Evolutionary conservation across 352 stramenopile species (phyloP).

Genomic region (Phytophthora boehmeriae): DNA sequence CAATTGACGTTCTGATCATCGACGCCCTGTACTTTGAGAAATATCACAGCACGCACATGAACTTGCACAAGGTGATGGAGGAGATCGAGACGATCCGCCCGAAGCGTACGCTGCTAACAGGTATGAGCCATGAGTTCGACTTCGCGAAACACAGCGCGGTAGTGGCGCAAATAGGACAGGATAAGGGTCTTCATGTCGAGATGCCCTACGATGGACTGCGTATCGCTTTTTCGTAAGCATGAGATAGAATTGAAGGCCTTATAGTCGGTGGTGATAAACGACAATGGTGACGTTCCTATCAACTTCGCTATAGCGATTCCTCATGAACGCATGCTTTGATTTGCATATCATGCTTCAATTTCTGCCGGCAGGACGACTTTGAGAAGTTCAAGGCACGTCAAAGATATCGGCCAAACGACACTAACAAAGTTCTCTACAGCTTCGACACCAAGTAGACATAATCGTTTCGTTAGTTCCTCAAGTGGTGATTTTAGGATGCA

Average conservation of each 20-base stretch:
- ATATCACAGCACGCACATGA: slow-evolving; percentile 89
- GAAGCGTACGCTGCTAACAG: slow-evolving; percentile 77
- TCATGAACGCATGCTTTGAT: too few relatives aligned
- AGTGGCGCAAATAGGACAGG: slow-evolving; percentile 48
- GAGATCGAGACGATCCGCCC: slow-evolving; percentile 71
- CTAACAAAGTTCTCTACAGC: slow-evolving; percentile 4
- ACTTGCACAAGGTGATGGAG: slow-evolving; percentile 66
- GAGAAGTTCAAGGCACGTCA: background rate
- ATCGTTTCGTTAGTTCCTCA: slow-evolving; percentile 11
- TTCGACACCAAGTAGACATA: background rate
- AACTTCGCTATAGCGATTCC: too few relatives aligned
- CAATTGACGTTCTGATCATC: slow-evolving; percentile 85
- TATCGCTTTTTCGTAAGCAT: slow-evolving; percentile 49
- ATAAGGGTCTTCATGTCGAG: slow-evolving; percentile 70
- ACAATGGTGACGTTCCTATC: too few relatives aligned
- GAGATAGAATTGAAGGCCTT: slow-evolving; percentile 1
- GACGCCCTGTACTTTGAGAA: slow-evolving; percentile 81
- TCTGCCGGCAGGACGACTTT: background rate
- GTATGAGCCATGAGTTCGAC: slow-evolving; percentile 89
- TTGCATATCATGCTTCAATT: too few relatives aligned
- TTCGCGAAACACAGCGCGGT: slow-evolving; percentile 57
- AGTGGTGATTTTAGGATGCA: slow-evolving; percentile 68
- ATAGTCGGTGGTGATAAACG: too few relatives aligned
- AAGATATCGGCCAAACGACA: background rate
- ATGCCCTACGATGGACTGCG: slow-evolving; percentile 86